Evolutionary conservation across 2,329 filamentous ascomycete genomes (phyloP), one percentile per base, ranked within the genome.

Genomic region (Hymenoscyphus salicellus): DNA sequence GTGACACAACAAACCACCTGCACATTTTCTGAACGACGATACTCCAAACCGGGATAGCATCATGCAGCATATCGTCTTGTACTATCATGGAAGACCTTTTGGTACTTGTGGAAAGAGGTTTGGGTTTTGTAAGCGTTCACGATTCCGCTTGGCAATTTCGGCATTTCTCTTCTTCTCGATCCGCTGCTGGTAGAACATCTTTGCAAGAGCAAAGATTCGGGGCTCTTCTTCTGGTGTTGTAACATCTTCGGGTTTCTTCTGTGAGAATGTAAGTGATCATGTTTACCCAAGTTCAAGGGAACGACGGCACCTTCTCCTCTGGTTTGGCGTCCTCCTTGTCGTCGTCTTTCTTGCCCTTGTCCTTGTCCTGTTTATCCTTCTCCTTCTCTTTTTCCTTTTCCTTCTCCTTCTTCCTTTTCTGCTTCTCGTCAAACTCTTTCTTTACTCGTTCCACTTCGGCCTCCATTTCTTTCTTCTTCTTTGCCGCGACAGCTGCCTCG

Each of bases 101-200:
- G 94, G 94, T 0, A 95, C 92, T 52, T 91, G 90, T 1, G 95
- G 95, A 73, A 98, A 98, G 65, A 90, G 86, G 30, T 83, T 85
- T 1, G 92, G 91, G 73, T 93, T 89, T 68, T 86, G 89, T 66
- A 96, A 77, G 55, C 92, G 86, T 76, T 97, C 92, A 55, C 89
- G 86, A 73, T 94, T 95, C 61, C 90, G 83, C 77, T 88, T 96
- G 11, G 92, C 90, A 62, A 88, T 82, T 74, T 95, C 91, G n/a
- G 85, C 84, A 75, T 91, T 90, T 55, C 88, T 85, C 74, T 93
- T 89, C 74, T 89, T 90, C 75, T 92, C 87, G 60, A 97, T 76
- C 17, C 95, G 87, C 79, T 93, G 91, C 71, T 94, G 89, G 75
- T 92, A 96, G 77, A 99, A 97, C 30, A 87, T 84, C 90, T 89